Evolutionary conservation across 2,329 filamentous ascomycete species (phyloP), one percentile per base, ranked within the genome.

Genomic region (Bimuria novae-zelandiae): DNA sequence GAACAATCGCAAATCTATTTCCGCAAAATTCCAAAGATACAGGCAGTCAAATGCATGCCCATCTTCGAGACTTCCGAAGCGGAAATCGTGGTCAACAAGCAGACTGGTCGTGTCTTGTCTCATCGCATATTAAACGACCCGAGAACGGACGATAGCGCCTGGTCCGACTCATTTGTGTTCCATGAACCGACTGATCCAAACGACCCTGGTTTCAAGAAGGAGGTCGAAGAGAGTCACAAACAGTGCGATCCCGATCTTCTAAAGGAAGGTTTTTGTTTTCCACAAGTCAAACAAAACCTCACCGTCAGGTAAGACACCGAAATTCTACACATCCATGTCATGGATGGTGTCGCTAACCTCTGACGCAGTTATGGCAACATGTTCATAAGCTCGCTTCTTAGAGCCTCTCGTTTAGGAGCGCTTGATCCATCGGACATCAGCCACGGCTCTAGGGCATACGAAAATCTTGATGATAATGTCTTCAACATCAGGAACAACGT

Each of bases 401-500:
- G 40, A n/a, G 52, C 56, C 16, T 54, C 54, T 3, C 22, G 30
- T 35, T 29, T 55, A 11, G 23, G 19, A 14, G 6, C 7, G 6
- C 42, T 54, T 27, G 4, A 8, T 17, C 30, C 10, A 2, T 22
- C 39, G 5, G 21, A 19, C 16, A 12, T 8, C n/a, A n/a, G n/a
- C 6, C 49, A 41, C 19, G 35, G 49, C 25, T 27, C 32, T 16
- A 39, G 30, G 5, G 25, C 11, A 2, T 7, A 4, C 14, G 47
- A 47, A 23, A 22, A 36, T 7, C 16, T 47, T 4, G 25, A 32
- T 14, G 62, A 67, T 46, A 63, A 61, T 22, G 63, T 54, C 0
- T 68, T 61, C 55, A 69, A 63, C 36, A 63, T 68, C 25, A 59
- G 60, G 7, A 57, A 66, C 43, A 54, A 47, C 16, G n/a, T 51